Base-by-base conservation (phyloP, 129 eudicot genomes). In the Artemisia tridentata region DNA sequence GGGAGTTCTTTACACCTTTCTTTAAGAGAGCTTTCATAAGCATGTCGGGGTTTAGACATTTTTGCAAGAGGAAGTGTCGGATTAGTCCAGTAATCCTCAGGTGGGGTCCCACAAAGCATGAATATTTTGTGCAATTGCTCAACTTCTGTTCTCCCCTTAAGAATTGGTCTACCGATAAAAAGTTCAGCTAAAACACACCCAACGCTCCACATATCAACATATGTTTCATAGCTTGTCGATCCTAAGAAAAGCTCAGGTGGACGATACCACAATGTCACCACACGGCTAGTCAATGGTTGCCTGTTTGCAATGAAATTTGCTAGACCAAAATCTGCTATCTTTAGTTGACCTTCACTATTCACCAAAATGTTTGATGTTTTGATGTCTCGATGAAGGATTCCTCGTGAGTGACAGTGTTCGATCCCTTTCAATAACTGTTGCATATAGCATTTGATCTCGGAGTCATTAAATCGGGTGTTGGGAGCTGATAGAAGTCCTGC, bases 221-320 rank as follows among this genome's bases (percentile, higher is more conserved):
- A 73, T 14, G 77, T 81, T 50, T 84, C 90, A 50, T 91, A 91
- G 51, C 63, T 72, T 16, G 92, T 86, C 2, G 96, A 80, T 13
- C 97, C 97, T 58, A 91, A 51, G 45, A 91, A 78, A 55, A 91
- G 92, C 77, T 91, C 96, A 8, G 97, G 97, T 62, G 97, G 97
- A 54, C 97, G 90, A 83, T 91, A 91, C 97, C 97, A 91, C 45
- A 91, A 83, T 15, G 97, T 88, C 69, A 91, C 96, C 15, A 91
- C 96, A 11, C 96, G 96, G 74, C 86, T 91, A 21, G 97, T 91
- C 72, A 91, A 79, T 0, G 90, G 84, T 45, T 91, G 85, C 73
- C 71, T 80, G 71, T 71, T 82, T 4, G 79, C 57, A 50, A 77
- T 63, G 16, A 75, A 86, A 77, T 86, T 88, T 5, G 97, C 97